A percentile compares a stretch with the other conserved stretches of the same genome.
These are phyloP conservation scores for Flammula alnicola DNA, from an alignment of 1,284 basidiomycete species.

Conservation along the genomic window DNA sequence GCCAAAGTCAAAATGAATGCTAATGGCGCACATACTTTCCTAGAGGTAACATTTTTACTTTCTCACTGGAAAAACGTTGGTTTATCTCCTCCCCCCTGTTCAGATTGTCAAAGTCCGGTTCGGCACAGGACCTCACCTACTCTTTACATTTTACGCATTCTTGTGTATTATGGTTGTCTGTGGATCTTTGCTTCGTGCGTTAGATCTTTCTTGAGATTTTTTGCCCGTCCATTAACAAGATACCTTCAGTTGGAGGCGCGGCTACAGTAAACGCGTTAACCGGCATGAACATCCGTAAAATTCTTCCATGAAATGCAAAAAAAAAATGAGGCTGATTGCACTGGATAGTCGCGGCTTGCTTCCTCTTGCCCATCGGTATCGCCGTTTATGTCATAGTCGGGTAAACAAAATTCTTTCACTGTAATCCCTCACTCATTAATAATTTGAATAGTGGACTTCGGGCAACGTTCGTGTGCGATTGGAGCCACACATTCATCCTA, in stretches of 20 bases:
- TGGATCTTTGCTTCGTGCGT: no score
- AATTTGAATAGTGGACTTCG: constrained; percentile 2
- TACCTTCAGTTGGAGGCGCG: constrained; percentile 7
- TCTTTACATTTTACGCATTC: constrained; percentile 78
- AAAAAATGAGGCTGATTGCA: background rate
- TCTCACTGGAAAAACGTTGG: background rate
- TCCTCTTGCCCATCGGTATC: constrained; percentile 71
- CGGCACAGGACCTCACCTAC: constrained; percentile 56
- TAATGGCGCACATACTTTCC: constrained; percentile 23
- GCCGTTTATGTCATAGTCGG: constrained; percentile 62
- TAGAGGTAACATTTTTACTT: constrained; percentile 36
- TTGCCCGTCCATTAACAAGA: constrained; percentile 25
- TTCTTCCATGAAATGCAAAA: constrained; percentile 21
- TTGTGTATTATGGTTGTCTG: background rate
- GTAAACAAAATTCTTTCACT: background rate
- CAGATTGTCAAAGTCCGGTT: constrained; percentile 34
- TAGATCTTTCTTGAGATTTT: no score
- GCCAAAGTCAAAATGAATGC: constrained; percentile 15
- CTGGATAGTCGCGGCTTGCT: constrained; percentile 56
- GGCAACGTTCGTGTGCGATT: constrained; percentile 14
- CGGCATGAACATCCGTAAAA: constrained; percentile 68
- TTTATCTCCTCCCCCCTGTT: no score
- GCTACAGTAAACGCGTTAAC: constrained; percentile 61
- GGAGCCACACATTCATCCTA: constrained; percentile 69
- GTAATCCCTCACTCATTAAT: background rate